Percentiles rank a stretch among this genome's conserved stretches.
These are phyloP conservation scores for Crataegus laevigata DNA, from an alignment of 306 rosid genomes.

Conservation along the genomic window DNA sequence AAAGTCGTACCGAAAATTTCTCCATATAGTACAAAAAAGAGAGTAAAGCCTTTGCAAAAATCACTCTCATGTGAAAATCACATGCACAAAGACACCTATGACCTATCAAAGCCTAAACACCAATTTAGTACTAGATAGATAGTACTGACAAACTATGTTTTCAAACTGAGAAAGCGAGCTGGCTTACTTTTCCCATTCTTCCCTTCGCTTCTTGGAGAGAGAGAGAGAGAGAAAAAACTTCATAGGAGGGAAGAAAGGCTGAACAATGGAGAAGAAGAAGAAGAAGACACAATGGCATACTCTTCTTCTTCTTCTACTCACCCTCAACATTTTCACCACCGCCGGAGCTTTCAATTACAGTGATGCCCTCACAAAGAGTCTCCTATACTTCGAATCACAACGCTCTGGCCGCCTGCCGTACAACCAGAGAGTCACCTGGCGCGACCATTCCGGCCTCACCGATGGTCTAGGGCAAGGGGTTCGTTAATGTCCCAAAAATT, in stretches of 20 bases:
- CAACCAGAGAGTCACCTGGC: constrained; percentile 91
- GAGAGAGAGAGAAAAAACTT: constrained; percentile 4
- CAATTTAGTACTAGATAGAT: too few species aligned
- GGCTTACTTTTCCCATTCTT: constrained; percentile 10
- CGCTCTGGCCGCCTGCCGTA: constrained; percentile 90
- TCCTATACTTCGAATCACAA: constrained; percentile 89
- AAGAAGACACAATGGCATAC: constrained; percentile 22
- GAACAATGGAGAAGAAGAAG: constrained; percentile 25
- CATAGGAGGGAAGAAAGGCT: constrained; percentile 43
- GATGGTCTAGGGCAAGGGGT: constrained; percentile 95
- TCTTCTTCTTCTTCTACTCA: constrained; percentile 11
- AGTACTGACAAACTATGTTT: neutral
- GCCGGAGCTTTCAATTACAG: constrained; percentile 49
- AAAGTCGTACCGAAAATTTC: neutral
- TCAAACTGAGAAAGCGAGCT: constrained; percentile 1
- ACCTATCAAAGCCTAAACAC: neutral
- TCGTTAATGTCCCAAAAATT: neutral
- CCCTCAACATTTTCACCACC: constrained; percentile 9
- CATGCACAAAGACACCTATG: neutral
- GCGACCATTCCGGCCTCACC: constrained; percentile 93
- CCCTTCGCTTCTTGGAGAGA: constrained; percentile 38
- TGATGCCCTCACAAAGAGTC: constrained; percentile 81
- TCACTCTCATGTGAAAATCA: constrained; percentile 7
- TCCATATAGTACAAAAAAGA: neutral
- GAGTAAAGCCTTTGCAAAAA: neutral